These are phyloP conservation scores for Ulmus americana DNA, from an alignment of 331 rosid species.

Conservation along the genomic window DNA sequence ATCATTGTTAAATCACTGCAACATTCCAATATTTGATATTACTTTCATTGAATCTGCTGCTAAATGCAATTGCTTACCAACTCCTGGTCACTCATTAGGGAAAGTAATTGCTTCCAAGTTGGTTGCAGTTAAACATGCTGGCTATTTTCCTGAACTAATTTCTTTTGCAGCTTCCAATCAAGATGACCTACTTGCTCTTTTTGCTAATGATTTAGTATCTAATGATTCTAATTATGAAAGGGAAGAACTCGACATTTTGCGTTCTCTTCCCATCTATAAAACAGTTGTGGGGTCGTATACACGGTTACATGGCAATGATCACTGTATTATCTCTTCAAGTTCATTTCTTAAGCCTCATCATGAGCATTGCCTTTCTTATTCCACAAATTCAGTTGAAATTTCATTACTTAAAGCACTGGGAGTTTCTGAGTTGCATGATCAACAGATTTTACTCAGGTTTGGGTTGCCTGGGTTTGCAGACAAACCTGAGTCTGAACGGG, in stretches of 20 bases:
- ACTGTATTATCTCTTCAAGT: conserved; percentile 74
- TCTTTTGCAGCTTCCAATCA: conserved; percentile 57
- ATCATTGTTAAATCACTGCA: conserved; percentile 76
- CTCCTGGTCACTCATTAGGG: conserved; percentile 59
- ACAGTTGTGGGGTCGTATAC: conserved; percentile 86
- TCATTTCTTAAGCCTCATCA: conserved; percentile 78
- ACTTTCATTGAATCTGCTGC: conserved; percentile 70
- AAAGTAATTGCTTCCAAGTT: conserved; percentile 82
- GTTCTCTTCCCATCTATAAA: conserved; percentile 80
- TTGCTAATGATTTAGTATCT: conserved; percentile 57
- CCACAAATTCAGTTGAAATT: conserved; percentile 57
- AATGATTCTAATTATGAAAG: conserved; percentile 40
- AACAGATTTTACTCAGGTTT: conserved; percentile 80
- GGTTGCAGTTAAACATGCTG: conserved; percentile 75
- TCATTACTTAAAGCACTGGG: conserved; percentile 82
- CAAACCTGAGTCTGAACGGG: conserved; percentile 68
- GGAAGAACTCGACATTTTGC: conserved; percentile 74
- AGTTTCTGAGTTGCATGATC: conserved; percentile 64
- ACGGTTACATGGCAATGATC: conserved; percentile 54
- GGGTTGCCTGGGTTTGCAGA: conserved; percentile 78
- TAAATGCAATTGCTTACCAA: conserved; percentile 58
- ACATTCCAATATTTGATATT: conserved; percentile 74
- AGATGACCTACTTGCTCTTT: conserved; percentile 73
- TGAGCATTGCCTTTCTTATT: conserved; percentile 68
- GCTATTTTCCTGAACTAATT: conserved; percentile 67